A percentile compares a stretch with the other conserved stretches of the same genome.
Conservation (phyloP, 768 basidiomycete species). For the Podaxis rugospora region DNA sequence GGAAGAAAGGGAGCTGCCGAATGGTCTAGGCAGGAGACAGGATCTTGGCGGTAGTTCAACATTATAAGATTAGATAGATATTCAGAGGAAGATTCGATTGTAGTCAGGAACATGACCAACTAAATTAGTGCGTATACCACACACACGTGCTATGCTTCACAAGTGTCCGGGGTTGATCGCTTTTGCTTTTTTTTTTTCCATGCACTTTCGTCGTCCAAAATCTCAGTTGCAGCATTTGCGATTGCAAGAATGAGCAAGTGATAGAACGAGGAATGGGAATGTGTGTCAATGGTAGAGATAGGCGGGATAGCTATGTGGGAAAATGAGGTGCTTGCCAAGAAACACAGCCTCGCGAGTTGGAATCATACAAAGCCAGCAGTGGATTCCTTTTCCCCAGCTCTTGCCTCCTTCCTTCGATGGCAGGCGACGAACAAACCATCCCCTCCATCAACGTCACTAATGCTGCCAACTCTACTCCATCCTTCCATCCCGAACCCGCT, state of each 20-base stretch:
- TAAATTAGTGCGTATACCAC: too few relatives aligned
- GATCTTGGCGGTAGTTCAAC: too few relatives aligned
- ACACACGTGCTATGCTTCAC: neutral
- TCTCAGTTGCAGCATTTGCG: too few relatives aligned
- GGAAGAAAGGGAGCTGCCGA: too few relatives aligned
- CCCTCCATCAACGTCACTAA: conserved; percentile 31
- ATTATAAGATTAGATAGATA: too few relatives aligned
- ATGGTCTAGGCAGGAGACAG: too few relatives aligned
- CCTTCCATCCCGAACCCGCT: conserved; percentile 7
- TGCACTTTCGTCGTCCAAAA: too few relatives aligned
- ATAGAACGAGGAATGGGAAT: neutral
- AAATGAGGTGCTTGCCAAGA: neutral
- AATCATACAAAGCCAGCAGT: too few relatives aligned
- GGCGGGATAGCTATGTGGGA: too few relatives aligned
- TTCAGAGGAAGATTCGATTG: too few relatives aligned
- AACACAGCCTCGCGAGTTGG: neutral
- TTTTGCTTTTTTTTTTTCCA: neutral
- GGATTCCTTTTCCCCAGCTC: neutral
- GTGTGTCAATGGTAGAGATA: neutral
- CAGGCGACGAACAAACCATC: conserved; percentile 16
- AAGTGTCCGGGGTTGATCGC: neutral
- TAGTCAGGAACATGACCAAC: too few relatives aligned
- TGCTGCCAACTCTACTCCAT: conserved; percentile 12
- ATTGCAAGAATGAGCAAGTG: neutral
- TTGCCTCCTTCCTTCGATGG: conserved; percentile 14